Percentiles rank a stretch among this genome's conserved stretches.
phyloP scores from a whole-genome alignment of 2,329 filamentous ascomycete species.

The Xylariaceae sp. region DNA sequence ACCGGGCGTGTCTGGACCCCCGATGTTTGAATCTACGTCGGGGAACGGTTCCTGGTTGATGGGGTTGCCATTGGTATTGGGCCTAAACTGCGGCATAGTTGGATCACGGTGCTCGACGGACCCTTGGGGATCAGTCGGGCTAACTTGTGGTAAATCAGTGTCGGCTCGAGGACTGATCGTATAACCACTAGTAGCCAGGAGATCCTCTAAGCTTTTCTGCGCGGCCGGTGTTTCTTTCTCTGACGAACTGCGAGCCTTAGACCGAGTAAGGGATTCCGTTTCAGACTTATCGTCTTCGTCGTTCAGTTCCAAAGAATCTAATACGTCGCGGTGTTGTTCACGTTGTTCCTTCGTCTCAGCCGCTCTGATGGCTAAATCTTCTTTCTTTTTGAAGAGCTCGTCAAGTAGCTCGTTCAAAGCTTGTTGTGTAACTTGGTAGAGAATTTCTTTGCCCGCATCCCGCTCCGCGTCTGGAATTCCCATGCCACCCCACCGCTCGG shows the following conservation, averaged over 20 bases:
- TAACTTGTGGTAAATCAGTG: neutral
- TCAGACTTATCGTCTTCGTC: slow-evolving; percentile 26
- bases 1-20: slow-evolving; percentile 25
- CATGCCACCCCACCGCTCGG: slow-evolving; percentile 74
- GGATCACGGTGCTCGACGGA: slow-evolving; percentile 47
- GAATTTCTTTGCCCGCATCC: slow-evolving; percentile 81
- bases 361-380: slow-evolving; percentile 70
- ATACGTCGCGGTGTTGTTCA: slow-evolving; percentile 51
- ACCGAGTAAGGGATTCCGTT: neutral
- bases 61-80: slow-evolving; percentile 40
- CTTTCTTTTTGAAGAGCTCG: slow-evolving; percentile 75
- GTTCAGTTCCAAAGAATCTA: slow-evolving; percentile 41
- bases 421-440: slow-evolving; percentile 89
- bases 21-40: neutral
- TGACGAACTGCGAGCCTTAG: slow-evolving; percentile 4
- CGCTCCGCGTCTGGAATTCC: slow-evolving; percentile 77
- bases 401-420: slow-evolving; percentile 92
- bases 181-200: slow-evolving; percentile 47
- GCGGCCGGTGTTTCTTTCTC: slow-evolving; percentile 11
- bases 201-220: slow-evolving; percentile 37
- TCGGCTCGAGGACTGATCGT: slow-evolving; percentile 30
- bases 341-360: slow-evolving; percentile 62
- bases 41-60: neutral
- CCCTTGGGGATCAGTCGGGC: slow-evolving; percentile 3
- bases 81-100: slow-evolving; percentile 67